A percentile compares a stretch with the other conserved stretches of the same genome.
phyloP scores from a whole-genome alignment of 176 grass and related monocot species.

The Alopecurus myosuroides region DNA sequence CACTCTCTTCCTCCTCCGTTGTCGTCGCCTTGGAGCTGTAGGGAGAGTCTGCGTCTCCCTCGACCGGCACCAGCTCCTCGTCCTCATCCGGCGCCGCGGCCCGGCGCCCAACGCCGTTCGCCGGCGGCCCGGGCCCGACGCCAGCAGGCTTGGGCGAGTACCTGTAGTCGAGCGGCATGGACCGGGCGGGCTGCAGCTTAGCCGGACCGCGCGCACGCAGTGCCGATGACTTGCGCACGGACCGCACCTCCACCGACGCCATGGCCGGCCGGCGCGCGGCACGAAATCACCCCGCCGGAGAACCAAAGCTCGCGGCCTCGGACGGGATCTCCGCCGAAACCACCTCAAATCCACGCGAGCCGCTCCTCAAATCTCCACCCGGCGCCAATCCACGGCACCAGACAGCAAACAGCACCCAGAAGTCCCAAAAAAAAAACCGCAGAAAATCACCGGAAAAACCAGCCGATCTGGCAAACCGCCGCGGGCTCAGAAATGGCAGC shows the following conservation, averaged over 20 bases:
- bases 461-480: constrained; percentile 27
- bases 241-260: constrained; percentile 72
- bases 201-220: constrained; percentile 41
- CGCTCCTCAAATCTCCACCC: neutral
- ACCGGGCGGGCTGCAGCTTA: constrained; percentile 57
- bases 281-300: constrained; percentile 7
- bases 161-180: constrained; percentile 63
- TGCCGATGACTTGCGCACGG: constrained; percentile 53
- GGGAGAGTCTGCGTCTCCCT: constrained; percentile 58
- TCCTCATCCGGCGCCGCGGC: constrained; percentile 21
- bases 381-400: constrained; percentile 21
- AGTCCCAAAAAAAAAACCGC: neutral
- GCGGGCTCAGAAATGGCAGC: neutral
- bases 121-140: neutral
- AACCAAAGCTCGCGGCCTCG: neutral
- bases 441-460: neutral
- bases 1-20: constrained; percentile 20
- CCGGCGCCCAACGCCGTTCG: constrained; percentile 18
- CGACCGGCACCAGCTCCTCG: constrained; percentile 10
- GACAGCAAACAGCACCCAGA: neutral
- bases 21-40: constrained; percentile 58
- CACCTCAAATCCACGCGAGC: constrained; percentile 14
- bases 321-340: constrained; percentile 28
- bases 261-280: constrained; percentile 30
- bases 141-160: constrained; percentile 12